These are phyloP conservation scores for Bruguiera hainesii DNA, from an alignment of 441 rosid species.

Conservation along the genomic window DNA sequence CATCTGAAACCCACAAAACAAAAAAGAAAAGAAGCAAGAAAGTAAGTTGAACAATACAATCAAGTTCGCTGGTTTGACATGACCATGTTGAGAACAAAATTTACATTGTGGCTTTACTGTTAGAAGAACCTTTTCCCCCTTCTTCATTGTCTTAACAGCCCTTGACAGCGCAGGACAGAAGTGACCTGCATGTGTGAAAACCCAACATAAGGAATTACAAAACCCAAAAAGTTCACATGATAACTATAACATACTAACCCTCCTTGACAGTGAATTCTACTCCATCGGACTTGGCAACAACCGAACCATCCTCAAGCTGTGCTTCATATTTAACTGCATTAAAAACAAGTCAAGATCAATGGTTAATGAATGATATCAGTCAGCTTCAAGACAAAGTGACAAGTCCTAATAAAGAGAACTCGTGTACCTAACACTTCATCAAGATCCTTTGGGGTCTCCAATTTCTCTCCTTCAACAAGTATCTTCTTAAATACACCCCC, in stretches of 20 bases:
- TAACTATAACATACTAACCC: neutral
- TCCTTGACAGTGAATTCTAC: slow-evolving; percentile 62
- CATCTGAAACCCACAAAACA: slow-evolving; percentile 42
- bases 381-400: too few species aligned
- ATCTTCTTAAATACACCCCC: slow-evolving; percentile 88
- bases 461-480: slow-evolving; percentile 62
- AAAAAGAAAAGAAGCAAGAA: neutral
- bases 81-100: neutral
- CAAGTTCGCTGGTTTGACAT: neutral
- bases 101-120: slow-evolving; percentile 90
- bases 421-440: slow-evolving; percentile 75
- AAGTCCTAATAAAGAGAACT: too few species aligned
- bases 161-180: slow-evolving; percentile 72
- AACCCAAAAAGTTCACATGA: neutral
- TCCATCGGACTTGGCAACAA: slow-evolving; percentile 66
- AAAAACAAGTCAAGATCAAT: neutral
- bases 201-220: slow-evolving; percentile 15
- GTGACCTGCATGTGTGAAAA: slow-evolving; percentile 49
- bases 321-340: slow-evolving; percentile 74
- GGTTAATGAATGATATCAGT: neutral
- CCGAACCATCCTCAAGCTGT: slow-evolving; percentile 67
- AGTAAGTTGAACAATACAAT: neutral
- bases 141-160: slow-evolving; percentile 92
- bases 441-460: slow-evolving; percentile 81
- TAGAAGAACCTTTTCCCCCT: slow-evolving; percentile 65